Percentiles rank a stretch among this genome's conserved stretches.
phyloP scores from a whole-genome alignment of 1,284 basidiomycete species.

The Ustilago nuda region DNA sequence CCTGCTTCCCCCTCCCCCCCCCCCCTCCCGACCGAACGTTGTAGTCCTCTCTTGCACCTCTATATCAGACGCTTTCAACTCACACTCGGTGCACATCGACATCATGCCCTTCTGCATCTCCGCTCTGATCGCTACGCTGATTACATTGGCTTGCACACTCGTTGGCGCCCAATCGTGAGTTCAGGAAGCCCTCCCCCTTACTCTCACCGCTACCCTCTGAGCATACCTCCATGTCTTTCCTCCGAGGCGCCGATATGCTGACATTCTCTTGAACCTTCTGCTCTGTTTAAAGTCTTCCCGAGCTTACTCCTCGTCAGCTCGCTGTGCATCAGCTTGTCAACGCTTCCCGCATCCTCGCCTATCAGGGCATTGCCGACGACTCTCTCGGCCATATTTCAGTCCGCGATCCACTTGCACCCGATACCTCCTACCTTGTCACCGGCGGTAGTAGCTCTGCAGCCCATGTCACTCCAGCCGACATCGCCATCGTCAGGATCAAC shows the following conservation, averaged over 20 bases:
- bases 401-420: constrained; percentile 40
- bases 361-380: constrained; percentile 42
- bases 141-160: not conserved
- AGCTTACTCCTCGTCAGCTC: constrained; percentile 42
- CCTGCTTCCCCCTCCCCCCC: not conserved
- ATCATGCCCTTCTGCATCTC: not conserved
- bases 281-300: constrained; percentile 16
- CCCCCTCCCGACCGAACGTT: no score
- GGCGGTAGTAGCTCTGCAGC: constrained; percentile 21
- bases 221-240: not conserved
- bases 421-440: constrained; percentile 36
- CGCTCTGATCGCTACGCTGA: not conserved
- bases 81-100: not conserved
- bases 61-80: no score
- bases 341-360: constrained; percentile 47
- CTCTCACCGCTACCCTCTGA: not conserved
- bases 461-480: constrained; percentile 42
- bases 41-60: no score
- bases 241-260: not conserved
- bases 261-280: not conserved
- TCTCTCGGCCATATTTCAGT: constrained; percentile 39
- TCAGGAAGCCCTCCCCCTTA: no score
- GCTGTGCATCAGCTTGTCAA: constrained; percentile 51
- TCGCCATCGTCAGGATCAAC: constrained; percentile 44
- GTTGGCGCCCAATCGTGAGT: constrained; percentile 8